Evolutionary conservation across 192 early-diverging fungal species (phyloP), one percentile per base, ranked within the genome.

Genomic region (Coemansia sp.): DNA sequence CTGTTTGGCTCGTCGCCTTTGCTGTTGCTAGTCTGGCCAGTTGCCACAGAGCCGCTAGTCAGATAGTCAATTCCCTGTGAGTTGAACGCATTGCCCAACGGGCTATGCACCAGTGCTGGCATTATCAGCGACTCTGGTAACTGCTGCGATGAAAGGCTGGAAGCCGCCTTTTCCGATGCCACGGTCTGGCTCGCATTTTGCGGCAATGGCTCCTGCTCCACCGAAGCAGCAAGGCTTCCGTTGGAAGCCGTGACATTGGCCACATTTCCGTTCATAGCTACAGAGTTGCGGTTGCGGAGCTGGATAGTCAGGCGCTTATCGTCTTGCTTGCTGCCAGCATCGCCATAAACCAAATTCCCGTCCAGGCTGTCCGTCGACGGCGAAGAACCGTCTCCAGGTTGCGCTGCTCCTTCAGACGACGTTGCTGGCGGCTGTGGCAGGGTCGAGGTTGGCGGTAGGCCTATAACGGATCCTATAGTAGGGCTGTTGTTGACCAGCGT

Each of bases 281-380:
- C 62, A 15, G 75, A 74, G 35, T 65, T 65, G 53, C 82, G 77
- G 68, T 84, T 84, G 62, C 82, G 76, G 35, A 84, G 74, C 63
- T 76, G 73, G 38, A 84, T 84, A 5, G 82, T 84, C 61, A 83
- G 59, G 9, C 81, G 70, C 63, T 61, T 55, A 63, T 83, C 76
- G 57, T 78, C 75, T 23, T 45, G 69, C 58, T 60, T 45, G 13
- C 50, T 63, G 43, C 57, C 33, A 60, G 57, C 50, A 35, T 32
- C 34, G 45, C 56, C 45, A 40, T 57, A 33, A 25, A 22, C 49
- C 25, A 25, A 11, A 22, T 25, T 29, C 10, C 49, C 49, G 3
- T 50, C 25, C 29, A 58, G 22, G 13, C 54, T 45, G 55, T 66
- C 55, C 38, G 19, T 6, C 25, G 68, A 57, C 33, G 67, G 42